Evolutionary conservation across 352 stramenopile genomes (phyloP).

Genomic region (Phytophthora pinifolia): DNA sequence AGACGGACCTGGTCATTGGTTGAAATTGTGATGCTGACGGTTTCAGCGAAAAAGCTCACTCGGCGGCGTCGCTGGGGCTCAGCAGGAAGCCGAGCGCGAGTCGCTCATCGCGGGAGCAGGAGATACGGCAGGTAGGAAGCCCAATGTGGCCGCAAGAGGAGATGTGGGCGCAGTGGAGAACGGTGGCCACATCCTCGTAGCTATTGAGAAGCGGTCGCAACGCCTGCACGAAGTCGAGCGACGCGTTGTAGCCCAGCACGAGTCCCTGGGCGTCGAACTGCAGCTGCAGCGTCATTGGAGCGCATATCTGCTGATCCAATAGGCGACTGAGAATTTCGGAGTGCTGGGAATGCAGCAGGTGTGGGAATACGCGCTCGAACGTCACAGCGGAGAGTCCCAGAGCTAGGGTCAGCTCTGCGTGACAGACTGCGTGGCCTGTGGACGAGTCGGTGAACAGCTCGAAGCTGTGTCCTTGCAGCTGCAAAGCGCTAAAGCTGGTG

Average conservation of each 20-base stretch:
- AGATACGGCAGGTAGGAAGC: background rate
- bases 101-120: background rate
- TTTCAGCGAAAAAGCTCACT: background rate
- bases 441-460: background rate
- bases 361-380: slow-evolving; percentile 12
- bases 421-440: slow-evolving; percentile 6
- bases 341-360: slow-evolving; percentile 7
- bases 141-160: slow-evolving; percentile 18
- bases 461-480: slow-evolving; percentile 8
- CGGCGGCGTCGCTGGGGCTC: slow-evolving; percentile 1
- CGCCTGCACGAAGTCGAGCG: slow-evolving; percentile 11
- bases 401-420: slow-evolving; percentile 12
- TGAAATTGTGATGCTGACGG: slow-evolving; percentile 1
- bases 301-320: slow-evolving; percentile 6
- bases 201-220: slow-evolving; percentile 20
- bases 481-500: slow-evolving; percentile 14
- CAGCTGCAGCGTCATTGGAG: slow-evolving; percentile 17
- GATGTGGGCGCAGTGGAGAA: slow-evolving; percentile 21
- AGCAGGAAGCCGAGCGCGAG: slow-evolving; percentile 18
- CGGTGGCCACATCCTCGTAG: slow-evolving; percentile 20
- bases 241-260: slow-evolving; percentile 9
- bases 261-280: slow-evolving; percentile 15
- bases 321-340: slow-evolving; percentile 4
- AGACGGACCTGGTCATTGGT: slow-evolving; percentile 6
- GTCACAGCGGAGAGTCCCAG: slow-evolving; percentile 4